Conservation (phyloP, 140 eudicot species). For the Oenanthe javanica region DNA sequence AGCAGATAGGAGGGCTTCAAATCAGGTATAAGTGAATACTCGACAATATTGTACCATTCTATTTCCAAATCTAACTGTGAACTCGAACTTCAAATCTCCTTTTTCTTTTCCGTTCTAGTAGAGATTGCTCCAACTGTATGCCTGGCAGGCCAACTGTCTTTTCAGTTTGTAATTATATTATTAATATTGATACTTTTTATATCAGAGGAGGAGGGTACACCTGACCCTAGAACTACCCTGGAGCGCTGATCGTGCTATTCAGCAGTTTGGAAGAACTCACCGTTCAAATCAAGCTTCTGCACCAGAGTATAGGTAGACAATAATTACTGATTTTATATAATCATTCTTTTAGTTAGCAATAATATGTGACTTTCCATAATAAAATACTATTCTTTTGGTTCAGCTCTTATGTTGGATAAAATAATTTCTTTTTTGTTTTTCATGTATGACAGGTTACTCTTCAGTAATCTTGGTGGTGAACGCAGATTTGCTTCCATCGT, state of each 20-base stretch:
- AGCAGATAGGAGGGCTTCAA: conserved; percentile 91
- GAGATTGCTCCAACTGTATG: not conserved
- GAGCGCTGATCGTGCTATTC: conserved; percentile 99
- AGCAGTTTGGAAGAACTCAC: conserved; percentile 98
- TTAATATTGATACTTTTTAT: not conserved
- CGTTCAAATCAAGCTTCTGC: conserved; percentile 99
- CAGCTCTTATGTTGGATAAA: too few species aligned
- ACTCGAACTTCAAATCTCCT: too few species aligned
- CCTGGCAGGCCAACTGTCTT: not conserved
- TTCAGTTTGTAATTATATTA: too few species aligned
- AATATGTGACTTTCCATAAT: not conserved
- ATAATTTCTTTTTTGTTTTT: not conserved
- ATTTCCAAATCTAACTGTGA: too few species aligned
- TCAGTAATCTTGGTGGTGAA: conserved; percentile 97
- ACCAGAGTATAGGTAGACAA: conserved; percentile 78
- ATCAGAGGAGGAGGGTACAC: conserved; percentile 95
- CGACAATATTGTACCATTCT: too few species aligned
- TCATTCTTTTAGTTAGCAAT: not conserved
- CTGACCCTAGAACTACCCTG: conserved; percentile 93
- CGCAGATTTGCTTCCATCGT: conserved; percentile 96
- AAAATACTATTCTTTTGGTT: too few species aligned
- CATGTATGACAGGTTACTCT: conserved; percentile 49
- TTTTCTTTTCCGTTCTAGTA: too few species aligned
- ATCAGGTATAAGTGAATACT: conserved; percentile 48
- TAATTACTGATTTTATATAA: not conserved